phyloP scores from a whole-genome alignment of 129 eudicot genomes.

The Saussurea involucrata region DNA sequence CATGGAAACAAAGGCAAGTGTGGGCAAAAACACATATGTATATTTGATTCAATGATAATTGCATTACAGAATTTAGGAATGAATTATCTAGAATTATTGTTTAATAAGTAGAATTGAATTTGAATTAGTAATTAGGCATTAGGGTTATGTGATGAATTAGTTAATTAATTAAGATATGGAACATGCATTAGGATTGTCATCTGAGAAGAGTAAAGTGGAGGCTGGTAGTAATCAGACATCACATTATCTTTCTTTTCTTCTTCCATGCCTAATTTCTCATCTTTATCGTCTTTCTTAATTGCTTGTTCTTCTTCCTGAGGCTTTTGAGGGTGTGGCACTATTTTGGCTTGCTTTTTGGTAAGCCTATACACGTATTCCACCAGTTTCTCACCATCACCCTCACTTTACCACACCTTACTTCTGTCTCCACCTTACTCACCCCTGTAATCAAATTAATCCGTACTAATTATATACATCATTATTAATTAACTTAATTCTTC shows the following conservation, averaged over 20 bases:
- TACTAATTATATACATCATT: background rate
- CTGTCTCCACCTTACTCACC: conserved; percentile 86
- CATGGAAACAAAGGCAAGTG: too few relatives aligned
- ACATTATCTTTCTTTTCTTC: conserved; percentile 3
- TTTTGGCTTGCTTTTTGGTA: conserved; percentile 80
- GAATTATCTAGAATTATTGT: too few relatives aligned
- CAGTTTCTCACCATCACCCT: conserved; percentile 70
- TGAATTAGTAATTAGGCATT: too few relatives aligned
- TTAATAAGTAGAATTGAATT: too few relatives aligned
- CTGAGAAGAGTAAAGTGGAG: conserved; percentile 93
- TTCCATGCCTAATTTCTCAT: background rate
- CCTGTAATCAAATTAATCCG: conserved; percentile 36
- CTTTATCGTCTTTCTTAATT: background rate
- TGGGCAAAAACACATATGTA: too few relatives aligned
- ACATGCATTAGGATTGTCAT: conserved; percentile 98
- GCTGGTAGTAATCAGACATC: conserved; percentile 80
- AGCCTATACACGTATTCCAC: conserved; percentile 86
- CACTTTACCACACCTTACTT: conserved; percentile 71
- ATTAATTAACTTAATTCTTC: background rate
- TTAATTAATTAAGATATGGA: conserved; percentile 41
- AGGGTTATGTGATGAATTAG: too few relatives aligned
- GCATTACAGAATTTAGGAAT: too few relatives aligned
- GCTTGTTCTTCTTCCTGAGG: conserved; percentile 38
- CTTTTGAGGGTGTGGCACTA: conserved; percentile 73
- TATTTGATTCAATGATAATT: too few relatives aligned